Conservation (phyloP, 345 rosid species). For the Melaleuca alternifolia region DNA sequence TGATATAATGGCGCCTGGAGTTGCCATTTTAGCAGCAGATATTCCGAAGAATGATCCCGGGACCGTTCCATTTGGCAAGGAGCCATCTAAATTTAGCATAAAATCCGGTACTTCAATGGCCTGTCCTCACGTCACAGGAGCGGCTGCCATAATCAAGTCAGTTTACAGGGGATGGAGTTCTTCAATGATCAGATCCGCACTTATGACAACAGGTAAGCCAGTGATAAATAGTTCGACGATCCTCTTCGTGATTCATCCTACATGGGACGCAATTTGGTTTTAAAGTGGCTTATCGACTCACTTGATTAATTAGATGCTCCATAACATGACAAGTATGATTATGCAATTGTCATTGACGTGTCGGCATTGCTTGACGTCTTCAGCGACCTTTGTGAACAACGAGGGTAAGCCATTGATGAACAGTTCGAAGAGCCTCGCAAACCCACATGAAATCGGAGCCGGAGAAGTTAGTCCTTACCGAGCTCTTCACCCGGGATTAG, state of each 20-base stretch:
- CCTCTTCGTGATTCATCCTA: background rate
- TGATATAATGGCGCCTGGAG: slow-evolving; percentile 82
- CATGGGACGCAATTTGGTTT: background rate
- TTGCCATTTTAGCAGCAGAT: slow-evolving; percentile 61
- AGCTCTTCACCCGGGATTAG: slow-evolving; percentile 70
- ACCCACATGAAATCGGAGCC: slow-evolving; percentile 55
- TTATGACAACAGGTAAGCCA: slow-evolving; percentile 58
- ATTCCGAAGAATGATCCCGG: slow-evolving; percentile 24
- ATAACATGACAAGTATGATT: background rate
- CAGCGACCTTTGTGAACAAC: slow-evolving; percentile 50
- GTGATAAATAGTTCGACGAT: background rate
- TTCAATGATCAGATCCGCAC: slow-evolving; percentile 72
- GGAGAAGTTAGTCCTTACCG: slow-evolving; percentile 54
- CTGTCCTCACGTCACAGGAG: slow-evolving; percentile 80
- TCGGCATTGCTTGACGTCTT: background rate
- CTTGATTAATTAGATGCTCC: background rate
- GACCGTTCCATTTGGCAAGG: slow-evolving; percentile 13
- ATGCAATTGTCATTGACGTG: background rate
- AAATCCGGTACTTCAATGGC: slow-evolving; percentile 85
- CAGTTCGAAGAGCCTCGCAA: slow-evolving; percentile 31
- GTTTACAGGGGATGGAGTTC: slow-evolving; percentile 43
- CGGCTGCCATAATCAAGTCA: slow-evolving; percentile 53
- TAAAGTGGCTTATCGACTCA: background rate
- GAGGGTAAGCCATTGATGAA: slow-evolving; percentile 30
- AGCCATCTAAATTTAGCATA: slow-evolving; percentile 27